These are phyloP conservation scores for Sphaerostilbella broomeana DNA, from an alignment of 2,329 filamentous ascomycete genomes.

Conservation along the genomic window DNA sequence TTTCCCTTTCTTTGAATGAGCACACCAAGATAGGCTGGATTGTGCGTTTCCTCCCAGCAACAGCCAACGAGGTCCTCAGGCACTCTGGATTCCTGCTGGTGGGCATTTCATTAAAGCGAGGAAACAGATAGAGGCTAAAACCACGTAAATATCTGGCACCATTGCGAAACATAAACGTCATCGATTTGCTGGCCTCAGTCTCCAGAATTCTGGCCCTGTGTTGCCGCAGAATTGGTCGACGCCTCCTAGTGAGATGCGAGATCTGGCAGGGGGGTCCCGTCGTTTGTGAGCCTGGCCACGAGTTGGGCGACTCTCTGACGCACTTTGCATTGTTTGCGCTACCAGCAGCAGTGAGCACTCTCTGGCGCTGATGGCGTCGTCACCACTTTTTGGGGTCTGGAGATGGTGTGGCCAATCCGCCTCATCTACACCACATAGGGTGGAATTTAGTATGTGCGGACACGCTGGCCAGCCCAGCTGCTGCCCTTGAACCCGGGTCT, in stretches of 20 bases:
- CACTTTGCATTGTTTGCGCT: constrained; percentile 1
- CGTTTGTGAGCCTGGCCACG: background rate
- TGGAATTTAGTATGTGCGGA: too few species aligned
- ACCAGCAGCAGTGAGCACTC: background rate
- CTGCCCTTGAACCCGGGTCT: too few species aligned
- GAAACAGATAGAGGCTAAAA: too few species aligned
- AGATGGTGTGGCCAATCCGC: too few species aligned
- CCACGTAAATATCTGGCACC: constrained; percentile 3
- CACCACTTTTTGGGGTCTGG: constrained; percentile 8
- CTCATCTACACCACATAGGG: too few species aligned
- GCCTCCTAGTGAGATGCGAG: background rate
- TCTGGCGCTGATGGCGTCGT: constrained; percentile 5
- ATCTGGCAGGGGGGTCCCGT: background rate
- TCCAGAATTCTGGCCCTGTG: too few species aligned
- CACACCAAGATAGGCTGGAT: constrained; percentile 8
- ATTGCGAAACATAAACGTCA: constrained; percentile 1
- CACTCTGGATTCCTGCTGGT: too few species aligned
- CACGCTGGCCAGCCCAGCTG: too few species aligned
- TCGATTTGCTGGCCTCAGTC: constrained; percentile 6
- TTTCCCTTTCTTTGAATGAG: background rate
- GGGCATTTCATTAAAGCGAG: too few species aligned
- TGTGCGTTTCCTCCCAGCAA: background rate
- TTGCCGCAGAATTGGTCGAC: too few species aligned
- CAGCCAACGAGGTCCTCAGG: too few species aligned
- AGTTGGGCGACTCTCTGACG: background rate